Evolutionary conservation across 2,329 filamentous ascomycete genomes (phyloP), one percentile per base, ranked within the genome.

Genomic region (Aureobasidium sp.): DNA sequence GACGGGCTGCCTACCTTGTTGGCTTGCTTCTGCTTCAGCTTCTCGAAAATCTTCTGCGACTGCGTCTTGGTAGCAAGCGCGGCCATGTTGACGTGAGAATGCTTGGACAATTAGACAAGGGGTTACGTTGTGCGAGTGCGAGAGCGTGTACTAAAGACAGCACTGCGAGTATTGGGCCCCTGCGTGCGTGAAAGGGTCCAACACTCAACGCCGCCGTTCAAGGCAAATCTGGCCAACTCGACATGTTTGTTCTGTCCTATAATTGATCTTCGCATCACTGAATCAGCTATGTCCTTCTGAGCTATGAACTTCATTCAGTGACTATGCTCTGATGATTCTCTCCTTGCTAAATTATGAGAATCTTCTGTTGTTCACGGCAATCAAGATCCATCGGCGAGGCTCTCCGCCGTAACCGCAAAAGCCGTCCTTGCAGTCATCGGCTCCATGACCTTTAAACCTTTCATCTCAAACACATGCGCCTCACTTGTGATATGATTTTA

Each of bases 41-140:
- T 97, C 81, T 96, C 90, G 78, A 99, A 99, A 76, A 99, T 90
- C 79, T 92, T 93, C 75, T 93, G 89, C 78, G 93, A 97, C 81
- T 97, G 86, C 74, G 91, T 85, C 82, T 97, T 99, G 59, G 90
- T 88, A 73, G 94, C 94, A 65, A 80, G 74, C 75, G 81, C 39
- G 39, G 39, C 81, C 83, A 85, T 85, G 39, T 39, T 69, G 64
- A 56, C 47, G 45, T 24, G 42, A 1, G 5, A n/a, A 19, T 31
- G 15, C 8, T 19, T 31, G 37, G 12, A 39, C 42, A 59, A 31
- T 14, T 12, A 27, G 19, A 48, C 54, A 59, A 39, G 54, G 44
- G 54, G 54, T 11, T 37, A 14, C 15, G 54, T 59, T 31, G 27
- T 59, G 29, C 5, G 31, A 24, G 54, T 19, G 17, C 39, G 31